Evolutionary conservation across 768 basidiomycete genomes (phyloP), one percentile per base, ranked within the genome.

Genomic region (Fomitopsis pulvina): DNA sequence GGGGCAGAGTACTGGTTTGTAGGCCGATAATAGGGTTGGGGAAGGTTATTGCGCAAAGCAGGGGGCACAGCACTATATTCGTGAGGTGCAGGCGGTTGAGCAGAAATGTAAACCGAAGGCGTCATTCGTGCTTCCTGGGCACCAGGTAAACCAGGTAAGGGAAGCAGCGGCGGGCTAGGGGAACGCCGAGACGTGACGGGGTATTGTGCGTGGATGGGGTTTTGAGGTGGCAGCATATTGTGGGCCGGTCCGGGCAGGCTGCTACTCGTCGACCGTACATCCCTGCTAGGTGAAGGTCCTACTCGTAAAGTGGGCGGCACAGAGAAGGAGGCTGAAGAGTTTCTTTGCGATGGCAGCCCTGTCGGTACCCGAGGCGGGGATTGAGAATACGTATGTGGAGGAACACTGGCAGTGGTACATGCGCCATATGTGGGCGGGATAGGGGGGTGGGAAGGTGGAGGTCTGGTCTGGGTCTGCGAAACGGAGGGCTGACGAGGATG

Each of bases 121-220:
- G 55, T 48, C 3, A 53, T 52, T 22, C 49, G 51, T 7, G 14
- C 34, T 7, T 18, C 34, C 34, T 14, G 34, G 6, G 34, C n/a
- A n/a, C 14, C 14, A 14, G 18, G 57, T 50, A 8, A 52, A 4
- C 34, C 34, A 16, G 34, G 34, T 4, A 37, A 14, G 18, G 34
- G 34, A 37, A 14, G 29, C 29, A 30, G 29, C 47, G 43, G 41
- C 41, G 60, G 41, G 47, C 45, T 8, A 20, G 63, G 40, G 42
- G 47, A 18, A 48, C 2, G 40, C 50, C 10, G 55, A 42, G 10
- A 53, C n/a, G 20, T 47, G 32, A 37, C 51, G 25, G 10, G 42
- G 43, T 29, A 45, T 24, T 45, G 54, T 0, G 45, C 27, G 10
- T 53, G 52, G 16, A 45, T 9, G 1, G 57, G 44, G n/a, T 49